Evolutionary conservation across 2,329 filamentous ascomycete genomes (phyloP), one percentile per base, ranked within the genome.

Genomic region (Cryphonectria nitschkei): DNA sequence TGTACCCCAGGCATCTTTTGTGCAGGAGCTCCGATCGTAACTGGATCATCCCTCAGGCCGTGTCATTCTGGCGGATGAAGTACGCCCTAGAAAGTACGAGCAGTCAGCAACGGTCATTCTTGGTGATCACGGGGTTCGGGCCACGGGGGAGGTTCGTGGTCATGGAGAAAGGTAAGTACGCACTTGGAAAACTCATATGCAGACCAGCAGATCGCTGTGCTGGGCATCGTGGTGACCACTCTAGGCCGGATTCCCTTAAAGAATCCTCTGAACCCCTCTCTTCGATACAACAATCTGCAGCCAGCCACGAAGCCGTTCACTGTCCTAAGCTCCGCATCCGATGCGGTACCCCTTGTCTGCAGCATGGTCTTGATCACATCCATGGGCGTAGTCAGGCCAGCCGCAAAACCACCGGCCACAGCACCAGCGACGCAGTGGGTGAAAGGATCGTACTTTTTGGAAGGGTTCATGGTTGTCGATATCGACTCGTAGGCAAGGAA

Each of bases 151-250:
- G 43, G 16, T 16, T 16, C 43, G 43, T 29, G 11, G 26, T 22
- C 4, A 29, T 9, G 52, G 54, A 19, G 14, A 32, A 26, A 16
- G 50, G 34, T n/a, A 16, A 37, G 22, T 32, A 83, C 88, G 77
- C 81, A 90, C 89, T 91, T 91, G 76, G 88, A 91, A 74, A 89
- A 89, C 77, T 91, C 89, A 76, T 91, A 91, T 41, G 89, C 89
- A 54, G 89, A 96, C 96, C 96, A 99, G 86, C 96, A 99, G 78
- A 99, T 99, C n/a, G 96, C 96, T 46, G 96, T 99, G 83, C 95
- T 98, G 29, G 96, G 96, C 92, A 98, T 98, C 1, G 96, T 97
- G 14, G 95, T 98, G 73, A 99, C 90, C 64, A 99, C 92, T 77
- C 96, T 88, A 63, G 96, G 96, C 76, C 93, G 91, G 79, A 98